These are phyloP conservation scores for Styphnolobium japonicum DNA, from an alignment of 306 rosid genomes.

Conservation along the genomic window DNA sequence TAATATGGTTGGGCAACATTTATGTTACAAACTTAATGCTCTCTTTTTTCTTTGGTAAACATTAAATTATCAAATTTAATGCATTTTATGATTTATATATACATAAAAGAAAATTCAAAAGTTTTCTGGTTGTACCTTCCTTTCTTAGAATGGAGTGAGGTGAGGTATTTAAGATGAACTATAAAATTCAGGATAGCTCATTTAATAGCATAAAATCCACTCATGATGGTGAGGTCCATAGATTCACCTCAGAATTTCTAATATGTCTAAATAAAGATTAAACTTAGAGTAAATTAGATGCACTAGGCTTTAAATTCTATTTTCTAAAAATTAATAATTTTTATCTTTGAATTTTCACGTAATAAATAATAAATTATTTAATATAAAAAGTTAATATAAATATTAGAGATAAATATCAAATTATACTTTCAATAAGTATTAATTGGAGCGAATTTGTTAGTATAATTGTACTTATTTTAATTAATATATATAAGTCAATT, in stretches of 20 bases:
- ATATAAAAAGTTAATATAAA: too few relatives aligned
- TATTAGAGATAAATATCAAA: too few relatives aligned
- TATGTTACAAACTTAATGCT: constrained; percentile 16
- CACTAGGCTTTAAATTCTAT: too few relatives aligned
- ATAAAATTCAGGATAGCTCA: constrained; percentile 29
- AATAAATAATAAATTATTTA: too few relatives aligned
- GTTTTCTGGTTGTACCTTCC: not conserved
- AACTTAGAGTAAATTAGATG: not conserved
- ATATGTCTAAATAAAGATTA: not conserved
- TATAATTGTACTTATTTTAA: too few relatives aligned
- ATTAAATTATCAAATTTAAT: constrained; percentile 8
- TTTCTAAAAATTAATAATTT: too few relatives aligned
- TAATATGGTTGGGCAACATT: constrained; percentile 20
- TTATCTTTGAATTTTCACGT: too few relatives aligned
- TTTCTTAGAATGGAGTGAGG: constrained; percentile 17
- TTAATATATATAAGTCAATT: too few relatives aligned
- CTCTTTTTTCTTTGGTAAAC: constrained; percentile 26
- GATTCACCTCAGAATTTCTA: too few relatives aligned
- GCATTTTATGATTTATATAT: not conserved
- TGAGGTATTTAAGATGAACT: constrained; percentile 38
- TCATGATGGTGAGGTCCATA: constrained; percentile 1
- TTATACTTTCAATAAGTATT: too few relatives aligned
- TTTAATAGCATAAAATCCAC: constrained; percentile 12
- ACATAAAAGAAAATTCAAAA: not conserved
- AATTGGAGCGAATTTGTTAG: too few relatives aligned